Percentiles rank a stretch among this genome's conserved stretches.
These are phyloP conservation scores for Sporothrix mexicana DNA, from an alignment of 2,329 filamentous ascomycete species.

Conservation along the genomic window DNA sequence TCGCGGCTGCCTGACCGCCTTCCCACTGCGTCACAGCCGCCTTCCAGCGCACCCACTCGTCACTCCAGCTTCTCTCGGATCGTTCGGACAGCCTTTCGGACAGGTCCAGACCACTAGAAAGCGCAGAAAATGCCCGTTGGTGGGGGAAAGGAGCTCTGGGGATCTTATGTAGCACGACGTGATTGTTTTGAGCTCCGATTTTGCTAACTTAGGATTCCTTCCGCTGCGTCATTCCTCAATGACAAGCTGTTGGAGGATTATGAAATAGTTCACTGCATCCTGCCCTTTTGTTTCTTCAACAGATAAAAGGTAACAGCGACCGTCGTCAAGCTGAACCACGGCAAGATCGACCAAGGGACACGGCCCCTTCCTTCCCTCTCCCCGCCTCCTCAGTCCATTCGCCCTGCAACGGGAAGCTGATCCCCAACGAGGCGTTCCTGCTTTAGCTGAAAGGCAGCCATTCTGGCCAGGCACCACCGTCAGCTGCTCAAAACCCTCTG, in stretches of 20 bases:
- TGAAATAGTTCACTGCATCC: conserved; percentile 2
- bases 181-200: not conserved
- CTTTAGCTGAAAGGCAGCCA: not conserved
- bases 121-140: conserved; percentile 8
- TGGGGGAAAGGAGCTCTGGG: conserved; percentile 21
- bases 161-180: not conserved
- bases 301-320: conserved; percentile 11
- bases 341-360: conserved; percentile 23
- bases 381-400: not conserved
- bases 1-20: not conserved
- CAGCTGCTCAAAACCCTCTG: not conserved
- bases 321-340: not conserved
- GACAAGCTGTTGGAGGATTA: not conserved
- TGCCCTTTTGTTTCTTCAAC: conserved; percentile 1
- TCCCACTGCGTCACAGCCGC: not conserved
- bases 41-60: not conserved
- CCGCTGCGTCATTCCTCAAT: conserved; percentile 5
- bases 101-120: conserved; percentile 2
- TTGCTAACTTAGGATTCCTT: conserved; percentile 9
- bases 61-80: conserved; percentile 27
- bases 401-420: conserved; percentile 4
- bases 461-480: not conserved
- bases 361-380: not conserved
- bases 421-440: not conserved
- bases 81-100: conserved; percentile 25